Percentiles rank a stretch among this genome's conserved stretches.
Evolutionary conservation across 495 filamentous ascomycete species (phyloP).

Genomic region (Neurospora cerealis): DNA sequence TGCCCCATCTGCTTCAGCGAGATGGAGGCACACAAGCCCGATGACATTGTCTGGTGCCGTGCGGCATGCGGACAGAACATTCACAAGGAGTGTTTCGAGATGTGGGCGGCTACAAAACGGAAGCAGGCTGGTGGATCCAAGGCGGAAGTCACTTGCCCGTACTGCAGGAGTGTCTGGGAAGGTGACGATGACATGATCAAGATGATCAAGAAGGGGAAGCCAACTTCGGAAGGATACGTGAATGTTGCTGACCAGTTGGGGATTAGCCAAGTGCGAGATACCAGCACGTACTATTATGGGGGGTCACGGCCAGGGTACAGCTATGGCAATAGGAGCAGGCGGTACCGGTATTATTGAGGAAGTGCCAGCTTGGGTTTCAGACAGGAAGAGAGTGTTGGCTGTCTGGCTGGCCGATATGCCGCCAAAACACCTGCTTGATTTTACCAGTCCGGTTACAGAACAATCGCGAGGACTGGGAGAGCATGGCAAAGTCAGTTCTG

Average conservation of each 20-base stretch:
- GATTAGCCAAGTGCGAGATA: slow-evolving; percentile 29
- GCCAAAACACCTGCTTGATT: background rate
- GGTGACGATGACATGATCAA: slow-evolving; percentile 38
- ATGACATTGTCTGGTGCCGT: slow-evolving; percentile 60
- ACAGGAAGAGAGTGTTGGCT: background rate
- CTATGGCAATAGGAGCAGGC: background rate
- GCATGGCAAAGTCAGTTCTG: background rate
- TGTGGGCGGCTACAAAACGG: slow-evolving; percentile 53
- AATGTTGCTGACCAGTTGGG: slow-evolving; percentile 57
- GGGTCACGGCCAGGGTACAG: background rate
- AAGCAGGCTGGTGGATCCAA: slow-evolving; percentile 9
- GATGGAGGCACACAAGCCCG: slow-evolving; percentile 39
- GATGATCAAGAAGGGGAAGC: slow-evolving; percentile 32
- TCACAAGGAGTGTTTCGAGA: slow-evolving; percentile 60
- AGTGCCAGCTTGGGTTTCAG: background rate
- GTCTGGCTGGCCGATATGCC: background rate
- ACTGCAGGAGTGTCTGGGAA: slow-evolving; percentile 52
- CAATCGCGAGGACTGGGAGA: background rate
- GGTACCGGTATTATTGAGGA: background rate
- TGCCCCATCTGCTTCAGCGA: slow-evolving; percentile 74
- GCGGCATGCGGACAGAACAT: slow-evolving; percentile 71
- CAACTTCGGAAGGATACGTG: slow-evolving; percentile 51
- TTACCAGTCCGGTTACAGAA: background rate
- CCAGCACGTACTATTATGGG: background rate
- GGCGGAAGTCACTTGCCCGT: slow-evolving; percentile 51